phyloP scores from a whole-genome alignment of 805 yeast genomes.

The Limtongia smithiae region DNA sequence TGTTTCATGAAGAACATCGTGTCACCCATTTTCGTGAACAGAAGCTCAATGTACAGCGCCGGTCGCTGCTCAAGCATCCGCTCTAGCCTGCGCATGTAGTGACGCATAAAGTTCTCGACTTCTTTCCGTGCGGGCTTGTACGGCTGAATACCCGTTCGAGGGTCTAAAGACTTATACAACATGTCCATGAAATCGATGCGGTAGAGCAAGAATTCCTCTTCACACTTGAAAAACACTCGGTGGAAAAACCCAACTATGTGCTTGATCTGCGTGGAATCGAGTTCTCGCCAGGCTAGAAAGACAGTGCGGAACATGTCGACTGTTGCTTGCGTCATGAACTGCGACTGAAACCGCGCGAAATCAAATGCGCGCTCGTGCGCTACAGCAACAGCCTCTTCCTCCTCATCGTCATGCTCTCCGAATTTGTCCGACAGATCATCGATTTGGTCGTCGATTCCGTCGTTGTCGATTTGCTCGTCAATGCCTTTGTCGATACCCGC shows the following conservation, averaged over 20 bases:
- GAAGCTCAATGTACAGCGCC: slow-evolving; percentile 55
- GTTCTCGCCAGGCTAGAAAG: slow-evolving; percentile 58
- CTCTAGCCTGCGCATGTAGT: slow-evolving; percentile 59
- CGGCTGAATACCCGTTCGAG: slow-evolving; percentile 48
- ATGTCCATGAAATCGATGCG: slow-evolving; percentile 70
- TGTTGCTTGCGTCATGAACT: slow-evolving; percentile 55
- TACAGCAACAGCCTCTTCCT: slow-evolving; percentile 32
- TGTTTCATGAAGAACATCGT: slow-evolving; percentile 53
- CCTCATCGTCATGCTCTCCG: slow-evolving; percentile 40
- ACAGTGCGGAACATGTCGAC: slow-evolving; percentile 64
- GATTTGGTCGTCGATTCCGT: not conserved
- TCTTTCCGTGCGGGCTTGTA: slow-evolving; percentile 49
- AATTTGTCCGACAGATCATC: slow-evolving; percentile 27
- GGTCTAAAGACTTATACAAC: slow-evolving; percentile 50
- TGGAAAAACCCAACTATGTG: slow-evolving; percentile 68
- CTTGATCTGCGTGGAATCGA: slow-evolving; percentile 57
- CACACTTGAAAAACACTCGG: slow-evolving; percentile 60
- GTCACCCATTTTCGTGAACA: slow-evolving; percentile 56
- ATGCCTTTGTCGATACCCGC: not conserved
- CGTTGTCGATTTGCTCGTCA: slow-evolving; percentile 31
- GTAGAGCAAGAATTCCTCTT: slow-evolving; percentile 54
- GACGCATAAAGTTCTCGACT: slow-evolving; percentile 59
- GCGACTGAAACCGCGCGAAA: slow-evolving; percentile 42
- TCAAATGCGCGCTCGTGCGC: slow-evolving; percentile 47
- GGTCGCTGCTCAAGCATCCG: slow-evolving; percentile 50